Percentiles rank a stretch among this genome's conserved stretches.
Evolutionary conservation across 345 rosid genomes (phyloP).

Genomic region (Psidium friedrichsthalianum): DNA sequence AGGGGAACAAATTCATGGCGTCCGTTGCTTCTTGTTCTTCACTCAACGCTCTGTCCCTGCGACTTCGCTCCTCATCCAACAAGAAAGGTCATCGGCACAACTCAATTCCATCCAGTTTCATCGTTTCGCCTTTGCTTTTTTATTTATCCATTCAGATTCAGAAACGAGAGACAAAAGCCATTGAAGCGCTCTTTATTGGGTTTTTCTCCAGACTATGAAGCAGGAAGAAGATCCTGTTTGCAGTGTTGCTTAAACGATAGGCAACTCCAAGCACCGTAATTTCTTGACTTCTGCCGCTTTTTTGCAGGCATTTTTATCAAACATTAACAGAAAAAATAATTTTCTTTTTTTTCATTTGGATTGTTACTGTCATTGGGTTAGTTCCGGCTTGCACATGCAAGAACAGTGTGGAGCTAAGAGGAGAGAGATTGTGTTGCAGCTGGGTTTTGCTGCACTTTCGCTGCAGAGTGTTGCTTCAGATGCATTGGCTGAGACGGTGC

Average conservation of each 20-base stretch:
- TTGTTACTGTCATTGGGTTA: background rate
- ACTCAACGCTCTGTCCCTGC: slow-evolving; percentile 14
- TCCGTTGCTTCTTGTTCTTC: slow-evolving; percentile 33
- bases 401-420: slow-evolving; percentile 20
- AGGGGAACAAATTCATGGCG: background rate
- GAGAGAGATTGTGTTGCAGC: slow-evolving; percentile 42
- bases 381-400: background rate
- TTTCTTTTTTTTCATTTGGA: background rate
- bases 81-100: background rate
- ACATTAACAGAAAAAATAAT: background rate
- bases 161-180: background rate
- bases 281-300: background rate
- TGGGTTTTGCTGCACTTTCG: slow-evolving; percentile 32
- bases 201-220: background rate
- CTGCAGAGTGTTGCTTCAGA: slow-evolving; percentile 21
- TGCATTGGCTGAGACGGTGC: slow-evolving; percentile 34
- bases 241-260: background rate
- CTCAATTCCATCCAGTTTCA: background rate
- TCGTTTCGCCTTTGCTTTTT: background rate
- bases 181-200: background rate
- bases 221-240: background rate
- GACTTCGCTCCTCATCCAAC: slow-evolving; percentile 8
- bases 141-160: background rate
- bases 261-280: background rate
- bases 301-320: background rate